Conservation (phyloP, 768 basidiomycete species). For the Leccinum rimulosum region DNA sequence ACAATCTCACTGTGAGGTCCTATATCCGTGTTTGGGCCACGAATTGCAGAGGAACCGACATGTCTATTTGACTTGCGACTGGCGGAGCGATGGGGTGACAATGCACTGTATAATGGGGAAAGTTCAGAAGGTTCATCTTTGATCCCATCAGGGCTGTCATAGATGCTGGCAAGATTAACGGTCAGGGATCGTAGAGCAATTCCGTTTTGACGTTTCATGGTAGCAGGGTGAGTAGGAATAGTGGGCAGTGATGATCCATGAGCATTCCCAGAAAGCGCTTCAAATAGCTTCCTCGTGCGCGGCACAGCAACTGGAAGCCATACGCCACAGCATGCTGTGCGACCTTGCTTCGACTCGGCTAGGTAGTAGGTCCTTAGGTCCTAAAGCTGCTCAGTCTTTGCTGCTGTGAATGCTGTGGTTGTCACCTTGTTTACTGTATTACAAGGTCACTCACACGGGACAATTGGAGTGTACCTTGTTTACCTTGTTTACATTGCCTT, state of each 20-base stretch:
- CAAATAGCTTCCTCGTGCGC: not conserved
- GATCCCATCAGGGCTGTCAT: not conserved
- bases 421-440: not conserved
- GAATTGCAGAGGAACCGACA: not conserved
- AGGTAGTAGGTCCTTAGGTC: too few species aligned
- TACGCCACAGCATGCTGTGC: too few species aligned
- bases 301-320: not conserved
- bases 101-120: conserved; percentile 18
- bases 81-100: not conserved
- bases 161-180: too few species aligned
- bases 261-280: not conserved
- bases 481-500: too few species aligned
- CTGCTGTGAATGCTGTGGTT: not conserved
- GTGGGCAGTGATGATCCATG: not conserved
- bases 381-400: not conserved
- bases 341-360: not conserved
- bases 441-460: too few species aligned
- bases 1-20: not conserved
- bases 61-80: not conserved
- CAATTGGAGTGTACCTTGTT: too few species aligned
- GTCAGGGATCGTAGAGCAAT: too few species aligned
- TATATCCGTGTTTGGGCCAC: not conserved
- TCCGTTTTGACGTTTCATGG: not conserved
- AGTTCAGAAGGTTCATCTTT: conserved; percentile 1
- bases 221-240: not conserved